Conservation (phyloP, 106 monocot genomes). For the Phalaenopsis aphrodite region DNA sequence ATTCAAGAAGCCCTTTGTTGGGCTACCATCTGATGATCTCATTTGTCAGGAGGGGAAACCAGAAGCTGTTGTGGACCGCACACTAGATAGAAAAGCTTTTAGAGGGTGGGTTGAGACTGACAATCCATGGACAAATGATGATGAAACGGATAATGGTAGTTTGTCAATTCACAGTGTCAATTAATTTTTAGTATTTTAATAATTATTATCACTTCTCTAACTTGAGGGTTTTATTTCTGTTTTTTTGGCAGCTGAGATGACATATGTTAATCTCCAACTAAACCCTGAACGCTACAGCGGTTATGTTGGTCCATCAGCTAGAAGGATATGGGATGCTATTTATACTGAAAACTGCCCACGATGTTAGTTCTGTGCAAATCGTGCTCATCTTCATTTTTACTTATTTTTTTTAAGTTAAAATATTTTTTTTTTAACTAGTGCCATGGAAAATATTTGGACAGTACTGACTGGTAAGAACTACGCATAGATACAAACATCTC, state of each 20-base stretch:
- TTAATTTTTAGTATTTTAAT: not conserved
- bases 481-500: not conserved
- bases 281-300: constrained; percentile 97
- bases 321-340: constrained; percentile 84
- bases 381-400: not conserved
- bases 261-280: constrained; percentile 94
- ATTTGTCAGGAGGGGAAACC: constrained; percentile 84
- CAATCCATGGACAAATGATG: constrained; percentile 96
- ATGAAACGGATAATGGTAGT: constrained; percentile 90
- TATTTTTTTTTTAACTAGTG: not conserved
- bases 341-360: constrained; percentile 94
- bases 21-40: constrained; percentile 46
- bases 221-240: not conserved
- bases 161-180: not conserved
- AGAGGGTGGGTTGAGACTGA: constrained; percentile 76
- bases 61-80: constrained; percentile 76
- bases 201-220: not conserved
- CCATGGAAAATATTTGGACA: not conserved
- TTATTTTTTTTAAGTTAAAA: not conserved
- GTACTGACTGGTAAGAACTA: not conserved
- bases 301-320: constrained; percentile 69
- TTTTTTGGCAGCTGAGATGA: constrained; percentile 73
- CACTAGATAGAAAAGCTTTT: constrained; percentile 76
- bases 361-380: constrained; percentile 36
- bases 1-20: constrained; percentile 57